Base-by-base conservation (phyloP, 2,329 filamentous ascomycete species). In the Zelopaecilomyces penicillatus region DNA sequence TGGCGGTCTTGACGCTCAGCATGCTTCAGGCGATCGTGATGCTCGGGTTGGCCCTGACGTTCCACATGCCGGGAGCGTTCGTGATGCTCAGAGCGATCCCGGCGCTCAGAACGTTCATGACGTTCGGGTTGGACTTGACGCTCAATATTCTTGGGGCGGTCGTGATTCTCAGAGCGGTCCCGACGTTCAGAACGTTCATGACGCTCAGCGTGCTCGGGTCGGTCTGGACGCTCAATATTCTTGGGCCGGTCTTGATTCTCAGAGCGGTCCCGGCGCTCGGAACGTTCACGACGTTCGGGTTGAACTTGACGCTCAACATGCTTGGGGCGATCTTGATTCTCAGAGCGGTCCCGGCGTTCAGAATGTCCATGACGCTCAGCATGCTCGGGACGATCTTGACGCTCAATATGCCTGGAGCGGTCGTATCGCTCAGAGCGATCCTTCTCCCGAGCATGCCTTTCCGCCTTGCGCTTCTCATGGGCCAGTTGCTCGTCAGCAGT, bases 401-500 rank as follows among this genome's bases (percentile, higher is more conserved):
- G 44, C 26, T 49, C 47, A 6, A 41, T 38, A 7, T 44, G 37
- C 9, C 41, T 35, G 30, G 47, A 37, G 27, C 32, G 32, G 32
- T 34, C 19, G 19, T 19, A 19, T 19, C 19, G 19, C 19, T 19
- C 19, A 19, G 19, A 19, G 19, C 19, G 19, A 9, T 9, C 9
- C 37, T 54, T 57, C 32, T 65, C 50, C 26, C 40, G 43, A 19
- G n/a, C 48, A 52, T 37, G 68, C 29, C 69, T 68, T 51, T 75
- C 72, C 42, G 66, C 68, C 56, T 70, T 75, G 47, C 68, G 67
- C 50, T 57, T 68, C 2, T 78, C 74, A 43, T 75, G 69, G 2
- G 66, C 69, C 11, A 65, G 70, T 47, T 74, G 71, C 52, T 76
- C 71, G 49, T 75, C 71, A 2, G 65, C 60, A 3, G 69, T 73